Evolutionary conservation across 2,329 filamentous ascomycete species (phyloP), one percentile per base, ranked within the genome.

Genomic region (Trichophyton simii): DNA sequence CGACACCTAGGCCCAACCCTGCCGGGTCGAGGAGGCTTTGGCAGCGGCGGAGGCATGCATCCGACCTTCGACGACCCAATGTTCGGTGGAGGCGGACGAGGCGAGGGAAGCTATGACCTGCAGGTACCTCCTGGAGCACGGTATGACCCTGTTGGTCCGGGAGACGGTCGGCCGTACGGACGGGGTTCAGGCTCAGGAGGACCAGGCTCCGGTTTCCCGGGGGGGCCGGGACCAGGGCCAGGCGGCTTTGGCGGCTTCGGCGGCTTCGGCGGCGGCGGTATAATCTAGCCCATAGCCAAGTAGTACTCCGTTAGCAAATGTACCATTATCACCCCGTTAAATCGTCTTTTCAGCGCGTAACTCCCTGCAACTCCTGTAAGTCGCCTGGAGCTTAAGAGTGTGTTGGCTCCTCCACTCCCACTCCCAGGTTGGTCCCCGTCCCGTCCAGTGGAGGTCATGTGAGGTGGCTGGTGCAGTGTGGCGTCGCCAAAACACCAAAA

Each of bases 21-120:
- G n/a, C 81, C 83, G 0, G 85, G 87, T 9, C 34, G 34, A 18
- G 41, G 41, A 44, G 41, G 41, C 41, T 9, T 44, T 7, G 41
- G 15, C 41, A n/a, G 41, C 41, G 94, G 92, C 0, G 85, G 87
- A 11, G 94, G 94, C 0, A 99, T 99, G 94, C 89, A 96, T 73
- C 94, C 94, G 0, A 95, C 91, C 0, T 94, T 96, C 71, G 90
- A 96, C 68, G 91, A 97, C 70, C 90, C 89, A 5, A 74, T 96
- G 57, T 96, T 96, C 70, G 81, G 81, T 4, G 55, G 55, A 15
- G 87, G 86, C 1, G 74, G 77, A 8, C 73, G 74, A 1, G 77
- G 71, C 5, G 73, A 78, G 41, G 78, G 74, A 13, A 79, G 77
- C 0, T 87, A 82, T 68, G 82, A 91, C 69, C 85, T 87, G 1